Evolutionary conservation across 169 alveolate species (phyloP).

Genomic region (Plasmodium inui): DNA sequence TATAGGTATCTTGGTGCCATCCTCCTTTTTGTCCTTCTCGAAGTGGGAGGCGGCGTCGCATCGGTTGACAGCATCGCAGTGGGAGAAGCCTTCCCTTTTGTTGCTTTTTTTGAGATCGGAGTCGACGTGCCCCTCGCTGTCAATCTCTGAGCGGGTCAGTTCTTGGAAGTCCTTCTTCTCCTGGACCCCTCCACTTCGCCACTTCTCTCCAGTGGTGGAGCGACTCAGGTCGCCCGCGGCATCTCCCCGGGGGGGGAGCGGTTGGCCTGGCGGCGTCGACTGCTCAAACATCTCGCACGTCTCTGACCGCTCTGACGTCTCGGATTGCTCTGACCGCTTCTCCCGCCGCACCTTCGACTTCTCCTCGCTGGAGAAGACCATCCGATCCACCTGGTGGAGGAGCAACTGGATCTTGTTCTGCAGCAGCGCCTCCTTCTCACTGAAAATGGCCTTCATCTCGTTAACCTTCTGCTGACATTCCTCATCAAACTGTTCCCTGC

Average conservation of each 20-base stretch:
- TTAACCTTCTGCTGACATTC: constrained; percentile 41
- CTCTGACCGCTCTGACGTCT: neutral
- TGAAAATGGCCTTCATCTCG: constrained; percentile 21
- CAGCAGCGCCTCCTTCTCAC: constrained; percentile 29
- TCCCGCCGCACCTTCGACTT: neutral
- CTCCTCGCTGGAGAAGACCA: constrained; percentile 44
- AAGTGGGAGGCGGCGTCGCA: neutral
- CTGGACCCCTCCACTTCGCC: neutral
- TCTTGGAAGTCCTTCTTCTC: neutral
- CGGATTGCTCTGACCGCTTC: neutral
- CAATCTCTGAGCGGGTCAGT: neutral
- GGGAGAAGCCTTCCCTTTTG: neutral
- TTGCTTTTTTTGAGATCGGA: neutral
- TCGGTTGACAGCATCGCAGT: no score
- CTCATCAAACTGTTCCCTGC: constrained; percentile 34
- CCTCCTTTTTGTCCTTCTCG: neutral
- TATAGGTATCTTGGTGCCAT: constrained; percentile 22
- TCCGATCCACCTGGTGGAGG: constrained; percentile 23
- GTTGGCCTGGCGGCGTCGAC: neutral
- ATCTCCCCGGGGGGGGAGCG: neutral
- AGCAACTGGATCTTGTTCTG: constrained; percentile 37
- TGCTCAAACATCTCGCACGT: neutral
- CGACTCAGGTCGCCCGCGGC: neutral
- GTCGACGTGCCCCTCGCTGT: neutral
- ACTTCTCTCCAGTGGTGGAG: neutral